A percentile compares a stretch with the other conserved stretches of the same genome.
These are phyloP conservation scores for Botrytis cinerea DNA, from an alignment of 2,329 filamentous ascomycete genomes.

Conservation along the genomic window DNA sequence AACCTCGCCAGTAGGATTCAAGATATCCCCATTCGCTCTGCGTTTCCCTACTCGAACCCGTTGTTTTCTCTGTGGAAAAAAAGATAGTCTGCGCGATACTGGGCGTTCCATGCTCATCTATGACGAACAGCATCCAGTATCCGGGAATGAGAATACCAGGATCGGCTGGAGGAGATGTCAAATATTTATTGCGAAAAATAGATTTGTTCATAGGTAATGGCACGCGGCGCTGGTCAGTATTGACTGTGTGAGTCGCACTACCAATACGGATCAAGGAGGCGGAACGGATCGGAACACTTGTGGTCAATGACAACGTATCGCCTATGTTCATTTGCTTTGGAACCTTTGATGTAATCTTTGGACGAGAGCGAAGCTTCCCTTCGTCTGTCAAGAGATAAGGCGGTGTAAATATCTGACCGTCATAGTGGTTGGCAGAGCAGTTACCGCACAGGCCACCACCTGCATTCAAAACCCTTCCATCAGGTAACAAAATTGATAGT, in stretches of 20 bases:
- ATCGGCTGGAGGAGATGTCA: not conserved
- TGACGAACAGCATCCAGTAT: slow-evolving; percentile 19
- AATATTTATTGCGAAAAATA: not conserved
- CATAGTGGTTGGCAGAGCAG: slow-evolving; percentile 14
- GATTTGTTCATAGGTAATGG: not conserved
- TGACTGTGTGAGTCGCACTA: slow-evolving; percentile 15
- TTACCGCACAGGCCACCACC: slow-evolving; percentile 10
- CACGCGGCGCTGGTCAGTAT: slow-evolving; percentile 10
- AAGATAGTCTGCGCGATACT: slow-evolving; percentile 1
- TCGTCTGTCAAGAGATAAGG: slow-evolving; percentile 7
- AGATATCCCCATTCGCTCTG: not conserved
- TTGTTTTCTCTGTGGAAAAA: not conserved
- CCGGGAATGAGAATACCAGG: slow-evolving; percentile 10
- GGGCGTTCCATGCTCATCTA: slow-evolving; percentile 9
- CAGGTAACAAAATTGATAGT: slow-evolving; percentile 8
- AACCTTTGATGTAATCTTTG: not conserved
- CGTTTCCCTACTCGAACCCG: not conserved
- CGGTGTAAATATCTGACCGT: slow-evolving; percentile 12
- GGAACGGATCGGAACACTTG: not conserved
- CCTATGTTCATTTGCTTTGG: not conserved
- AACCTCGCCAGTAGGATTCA: slow-evolving; percentile 12
- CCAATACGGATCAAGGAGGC: slow-evolving; percentile 5
- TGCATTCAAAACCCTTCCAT: slow-evolving; percentile 6
- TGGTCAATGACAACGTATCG: not conserved
- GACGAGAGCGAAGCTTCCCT: slow-evolving; percentile 6